Base-by-base conservation (phyloP, 371 early-diverging fungal species). In the Amoeboaphelidium protococcarum region DNA sequence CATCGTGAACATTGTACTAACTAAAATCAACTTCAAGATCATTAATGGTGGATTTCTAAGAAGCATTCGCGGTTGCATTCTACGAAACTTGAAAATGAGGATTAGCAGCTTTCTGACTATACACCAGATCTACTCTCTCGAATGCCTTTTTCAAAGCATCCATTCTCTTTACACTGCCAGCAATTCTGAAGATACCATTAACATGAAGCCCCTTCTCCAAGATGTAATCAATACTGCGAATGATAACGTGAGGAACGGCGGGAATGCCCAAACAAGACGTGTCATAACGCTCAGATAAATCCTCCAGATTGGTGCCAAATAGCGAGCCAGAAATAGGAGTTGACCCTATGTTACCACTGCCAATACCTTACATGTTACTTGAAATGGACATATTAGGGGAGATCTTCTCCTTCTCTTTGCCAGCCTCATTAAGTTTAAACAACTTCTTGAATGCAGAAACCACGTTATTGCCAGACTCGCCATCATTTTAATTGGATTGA, bases 1-100 rank as follows among this genome's bases (percentile, higher is more conserved):
- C 73, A 0, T 79, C 84, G 57, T 94, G 95, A 4, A 83, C 69
- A 58, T 94, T 92, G 44, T 77, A 69, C 16, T 6, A 16, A 31
- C 37, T 31, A 16, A 31, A 31, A 31, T 31, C 37, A 31, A 31
- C 16, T 6, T 6, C 6, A 6, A 10, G 37, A 6, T 31, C 37
- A 31, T 6, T 6, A 31, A n/a, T n/a, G n/a, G n/a, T n/a, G n/a
- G n/a, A n/a, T n/a, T n/a, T n/a, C n/a, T n/a, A n/a, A n/a, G n/a
- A n/a, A n/a, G n/a, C n/a, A n/a, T n/a, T n/a, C n/a, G n/a, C n/a
- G n/a, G n/a, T n/a, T n/a, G n/a, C n/a, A n/a, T n/a, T n/a, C n/a
- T n/a, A n/a, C n/a, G n/a, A n/a, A n/a, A n/a, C n/a, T n/a, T n/a
- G n/a, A n/a, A n/a, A n/a, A n/a, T n/a, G n/a, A n/a, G n/a, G 10